Base-by-base conservation (phyloP, 768 basidiomycete genomes). In the Tulasnella sp. region DNA sequence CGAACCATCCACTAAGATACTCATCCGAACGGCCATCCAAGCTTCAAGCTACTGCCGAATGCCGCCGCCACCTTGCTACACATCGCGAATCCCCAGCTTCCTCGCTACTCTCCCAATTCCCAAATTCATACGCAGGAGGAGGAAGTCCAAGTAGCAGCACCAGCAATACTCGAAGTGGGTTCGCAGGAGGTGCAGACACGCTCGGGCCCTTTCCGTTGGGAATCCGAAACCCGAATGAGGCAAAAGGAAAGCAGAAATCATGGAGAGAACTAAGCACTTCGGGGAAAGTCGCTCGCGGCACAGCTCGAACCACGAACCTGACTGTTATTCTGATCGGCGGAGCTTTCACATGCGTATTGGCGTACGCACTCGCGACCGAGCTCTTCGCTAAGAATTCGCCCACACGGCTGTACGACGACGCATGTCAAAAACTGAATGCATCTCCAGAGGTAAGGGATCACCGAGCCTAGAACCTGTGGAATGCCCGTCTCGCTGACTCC, bases 341-440 rank as follows among this genome's bases (percentile, higher is more conserved):
- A 6, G 93, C 93, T 24, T 87, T 96, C 37, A 93, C 94, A 42
- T 90, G 90, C 9, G 89, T 96, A 54, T 89, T 96, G 48, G 86
- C 91, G 37, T 96, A 95, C 84, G 93, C 93, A 31, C 88, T 96
- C 44, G 92, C 93, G 22, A 92, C 94, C 9, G 95, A 96, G 84
- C 87, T 96, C 9, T 94, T 95, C 85, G 94, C 95, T n/a, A 91
- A 90, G 84, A 96, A 96, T 84, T 95, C 94, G 40, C 93, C 95
- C 7, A 94, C 94, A 5, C 93, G 94, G 40, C 86, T 96, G 44
- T 94, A 95, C 83, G 90, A 90, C 60, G 88, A 90, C 54, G 88
- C 90, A 37, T 91, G 90, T 83, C 86, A 89, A 42, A 86, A 86
- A 77, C 89, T 91, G 79, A 87, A 88, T 80, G 84, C 84, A 0